Evolutionary conservation across 106 monocot genomes (phyloP).

Genomic region (Cymbidium sinense): DNA sequence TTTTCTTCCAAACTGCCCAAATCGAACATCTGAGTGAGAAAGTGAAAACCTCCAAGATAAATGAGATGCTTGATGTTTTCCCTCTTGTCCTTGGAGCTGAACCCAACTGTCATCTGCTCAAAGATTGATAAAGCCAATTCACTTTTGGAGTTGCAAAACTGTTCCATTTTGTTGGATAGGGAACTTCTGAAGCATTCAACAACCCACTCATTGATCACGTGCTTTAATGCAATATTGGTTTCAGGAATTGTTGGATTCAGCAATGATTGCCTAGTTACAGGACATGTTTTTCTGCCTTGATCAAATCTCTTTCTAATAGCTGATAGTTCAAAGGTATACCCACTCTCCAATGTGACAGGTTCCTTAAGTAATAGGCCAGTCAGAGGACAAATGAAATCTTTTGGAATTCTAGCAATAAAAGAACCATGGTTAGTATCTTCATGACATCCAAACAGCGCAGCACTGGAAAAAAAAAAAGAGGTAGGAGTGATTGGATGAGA

Average conservation of each 20-base stretch:
- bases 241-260: constrained; percentile 10
- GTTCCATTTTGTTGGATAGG: background rate
- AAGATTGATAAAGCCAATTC: constrained; percentile 23
- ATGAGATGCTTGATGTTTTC: constrained; percentile 38
- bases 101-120: constrained; percentile 22
- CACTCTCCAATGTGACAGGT: constrained; percentile 33
- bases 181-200: constrained; percentile 23
- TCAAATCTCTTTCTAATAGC: constrained; percentile 30
- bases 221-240: constrained; percentile 23
- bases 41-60: constrained; percentile 37
- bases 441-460: constrained; percentile 7
- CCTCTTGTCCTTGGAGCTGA: background rate
- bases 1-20: constrained; percentile 25
- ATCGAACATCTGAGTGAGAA: constrained; percentile 27
- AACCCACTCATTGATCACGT: constrained; percentile 33
- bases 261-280: constrained; percentile 18
- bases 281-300: constrained; percentile 24
- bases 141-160: constrained; percentile 12
- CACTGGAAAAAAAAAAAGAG: constrained; percentile 16
- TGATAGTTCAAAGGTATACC: constrained; percentile 26
- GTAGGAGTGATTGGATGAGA: background rate
- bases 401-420: constrained; percentile 13
- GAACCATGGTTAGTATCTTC: constrained; percentile 9
- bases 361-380: constrained; percentile 21
- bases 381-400: constrained; percentile 24